Conservation (phyloP, 495 filamentous ascomycete genomes). For the Aspergillus hancockii region DNA sequence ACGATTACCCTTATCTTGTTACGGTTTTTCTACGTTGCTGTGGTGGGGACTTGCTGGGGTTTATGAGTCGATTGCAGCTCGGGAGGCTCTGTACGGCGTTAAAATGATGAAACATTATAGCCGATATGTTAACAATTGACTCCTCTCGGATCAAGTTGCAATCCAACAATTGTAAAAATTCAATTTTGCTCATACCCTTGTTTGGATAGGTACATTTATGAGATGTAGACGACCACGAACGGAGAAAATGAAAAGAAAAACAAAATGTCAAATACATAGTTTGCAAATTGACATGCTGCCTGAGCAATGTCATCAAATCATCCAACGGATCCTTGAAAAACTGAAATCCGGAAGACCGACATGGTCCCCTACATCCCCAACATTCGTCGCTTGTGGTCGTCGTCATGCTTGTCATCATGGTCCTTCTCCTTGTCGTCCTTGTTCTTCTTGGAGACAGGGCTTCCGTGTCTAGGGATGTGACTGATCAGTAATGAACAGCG, state of each 20-base stretch:
- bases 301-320: conserved; percentile 22
- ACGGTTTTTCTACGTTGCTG: conserved; percentile 47
- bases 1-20: conserved; percentile 45
- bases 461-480: conserved; percentile 53
- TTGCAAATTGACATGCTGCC: conserved; percentile 23
- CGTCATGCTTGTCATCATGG: conserved; percentile 25
- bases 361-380: conserved; percentile 22
- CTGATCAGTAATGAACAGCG: conserved; percentile 17
- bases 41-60: conserved; percentile 31
- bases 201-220: conserved; percentile 7
- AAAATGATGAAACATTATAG: conserved; percentile 48
- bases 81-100: conserved; percentile 49
- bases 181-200: conserved; percentile 20
- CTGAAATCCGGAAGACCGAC: conserved; percentile 1
- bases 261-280: conserved; percentile 2
- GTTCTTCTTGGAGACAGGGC: conserved; percentile 60
- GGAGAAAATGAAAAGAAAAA: conserved; percentile 6
- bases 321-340: conserved; percentile 7
- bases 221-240: conserved; percentile 6
- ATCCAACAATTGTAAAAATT: conserved; percentile 46
- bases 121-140: conserved; percentile 45
- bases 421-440: conserved; percentile 34
- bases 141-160: conserved; percentile 44
- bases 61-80: conserved; percentile 43
- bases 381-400: conserved; percentile 34